Percentiles rank a stretch among this genome's conserved stretches.
phyloP scores from a whole-genome alignment of 768 basidiomycete genomes.

The Russula sp. region DNA sequence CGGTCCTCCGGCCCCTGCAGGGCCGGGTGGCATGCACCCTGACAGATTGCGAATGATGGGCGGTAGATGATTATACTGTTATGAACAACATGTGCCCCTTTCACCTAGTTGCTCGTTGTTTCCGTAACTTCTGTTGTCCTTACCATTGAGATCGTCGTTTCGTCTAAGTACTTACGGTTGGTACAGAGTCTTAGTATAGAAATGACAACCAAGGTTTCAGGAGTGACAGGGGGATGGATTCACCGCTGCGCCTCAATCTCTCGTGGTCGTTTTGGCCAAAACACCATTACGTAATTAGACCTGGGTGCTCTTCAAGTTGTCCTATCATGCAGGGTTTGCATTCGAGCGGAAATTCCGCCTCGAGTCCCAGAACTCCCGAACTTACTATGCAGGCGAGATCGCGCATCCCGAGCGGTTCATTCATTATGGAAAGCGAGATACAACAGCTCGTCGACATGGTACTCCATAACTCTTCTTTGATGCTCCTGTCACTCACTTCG shows the following conservation, averaged over 20 bases:
- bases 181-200: neutral
- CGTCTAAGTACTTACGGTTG: neutral
- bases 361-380: constrained; percentile 5
- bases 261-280: neutral
- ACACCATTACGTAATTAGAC: constrained; percentile 7
- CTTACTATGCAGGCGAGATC: constrained; percentile 12
- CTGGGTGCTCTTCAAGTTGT: neutral
- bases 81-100: neutral
- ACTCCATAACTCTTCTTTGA: neutral
- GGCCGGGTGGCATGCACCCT: constrained; percentile 75
- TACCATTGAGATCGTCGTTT: neutral
- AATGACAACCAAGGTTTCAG: too few species aligned
- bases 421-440: constrained; percentile 32
- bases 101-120: neutral
- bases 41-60: constrained; percentile 80
- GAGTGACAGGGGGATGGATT: too few species aligned
- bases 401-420: neutral
- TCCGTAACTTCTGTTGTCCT: neutral
- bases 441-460: constrained; percentile 37
- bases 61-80: constrained; percentile 1
- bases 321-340: neutral
- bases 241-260: too few species aligned
- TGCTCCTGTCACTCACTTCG: neutral
- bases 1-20: constrained; percentile 24
- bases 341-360: neutral